Evolutionary conservation across 805 yeast genomes (phyloP), one percentile per base, ranked within the genome.

Genomic region (Lachancea quebecensis): DNA sequence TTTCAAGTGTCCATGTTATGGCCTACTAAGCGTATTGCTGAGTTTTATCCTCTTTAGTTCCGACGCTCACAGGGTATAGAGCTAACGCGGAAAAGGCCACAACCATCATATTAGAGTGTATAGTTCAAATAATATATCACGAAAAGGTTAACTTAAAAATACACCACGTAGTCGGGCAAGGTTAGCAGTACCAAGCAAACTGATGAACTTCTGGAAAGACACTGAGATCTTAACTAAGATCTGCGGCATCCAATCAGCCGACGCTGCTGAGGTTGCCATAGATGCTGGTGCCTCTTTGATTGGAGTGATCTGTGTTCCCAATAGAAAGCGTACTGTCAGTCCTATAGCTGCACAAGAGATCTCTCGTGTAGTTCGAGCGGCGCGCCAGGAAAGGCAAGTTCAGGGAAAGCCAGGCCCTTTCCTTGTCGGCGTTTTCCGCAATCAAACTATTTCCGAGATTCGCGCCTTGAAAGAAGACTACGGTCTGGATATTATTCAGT

Each of bases 271-370:
- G n/a, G 57, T 55, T 4, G 96, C 96, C 0, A 65, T 89, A 0
- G 77, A 74, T 0, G 50, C 70, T 6, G 95, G 95, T 0, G 90
- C 97, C 0, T 77, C 84, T 51, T 62, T 87, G 35, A 56, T 91
- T 2, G 99, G 99, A 1, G 78, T 86, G 53, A 93, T 93, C 27
- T 62, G 93, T 59, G 98, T 89, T 2, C 98, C 97, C 0, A 75
- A 75, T 17, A 69, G 95, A 46, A 74, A 76, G 33, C 74, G 99
- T 44, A 86, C 96, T 0, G 75, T 88, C 1, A 69, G 70, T 25
- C 56, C 59, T 1, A 66, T 53, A 0, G 61, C 60, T 2, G 90
- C 88, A 0, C 53, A 49, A 37, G 56, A 61, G 18, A 78, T 85
- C 8, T 67, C 78, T 2, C 41, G 45, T 3, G 37, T 69, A 25